Evolutionary conservation across 208 protist genomes (phyloP), one percentile per base, ranked within the genome.

Genomic region (Wallacemonas sp.): DNA sequence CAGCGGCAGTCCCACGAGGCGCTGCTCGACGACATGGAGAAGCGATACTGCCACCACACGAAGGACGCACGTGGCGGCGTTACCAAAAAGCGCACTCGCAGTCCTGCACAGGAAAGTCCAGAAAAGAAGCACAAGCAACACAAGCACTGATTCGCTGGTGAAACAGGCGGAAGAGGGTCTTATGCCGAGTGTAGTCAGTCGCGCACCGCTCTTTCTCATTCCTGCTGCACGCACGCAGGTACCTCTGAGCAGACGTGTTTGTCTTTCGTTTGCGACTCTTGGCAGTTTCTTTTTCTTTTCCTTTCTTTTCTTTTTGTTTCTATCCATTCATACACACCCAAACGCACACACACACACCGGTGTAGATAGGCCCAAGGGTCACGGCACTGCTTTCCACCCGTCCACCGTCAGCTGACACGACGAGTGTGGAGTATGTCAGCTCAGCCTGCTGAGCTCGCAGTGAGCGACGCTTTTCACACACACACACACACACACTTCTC

Each of bases 21-120:
- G 15, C 90, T 95, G 80, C 46, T 93, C 58, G 61, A 46, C 53
- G 65, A 73, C 34, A 63, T 95, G 21, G 85, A 90, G 76, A 57
- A 32, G 27, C 84, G 83, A 59, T 95, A 95, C 69, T 68, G 76
- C 26, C 61, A 71, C 37, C 41, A 68, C 24, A 61, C 64, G 42
- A 57, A 63, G 19, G 22, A 12, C 12, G 21, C 8, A 2, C 69
- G 41, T 4, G 1, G 37, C 27, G 17, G 33, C 38, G 22, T n/a
- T 36, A 58, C 30, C 13, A 52, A 58, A 63, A 55, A 60, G 27
- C 29, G 26, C 19, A 29, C 22, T 26, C 50, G 58, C 10, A 81
- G 62, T 27, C 65, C 50, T n/a, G 12, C 41, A 3, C 66, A 59
- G 30, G 59, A 68, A 32, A 38, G 52, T 17, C 62, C 24, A 17